Percentiles rank a stretch among this genome's conserved stretches.
Evolutionary conservation across 345 rosid genomes (phyloP).

Genomic region (Syzygium oleosum): DNA sequence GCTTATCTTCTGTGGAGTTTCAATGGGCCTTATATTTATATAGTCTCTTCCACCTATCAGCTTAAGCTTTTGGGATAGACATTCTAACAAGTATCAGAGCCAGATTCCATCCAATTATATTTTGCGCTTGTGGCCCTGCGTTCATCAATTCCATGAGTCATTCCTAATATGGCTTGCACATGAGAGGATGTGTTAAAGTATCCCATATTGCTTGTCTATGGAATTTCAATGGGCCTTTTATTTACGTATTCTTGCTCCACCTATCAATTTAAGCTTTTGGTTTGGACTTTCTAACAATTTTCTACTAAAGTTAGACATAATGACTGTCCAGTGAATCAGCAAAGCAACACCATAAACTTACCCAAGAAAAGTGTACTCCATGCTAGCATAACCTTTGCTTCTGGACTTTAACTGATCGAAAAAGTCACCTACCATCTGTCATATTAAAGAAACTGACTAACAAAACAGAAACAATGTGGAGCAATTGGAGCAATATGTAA

Average conservation of each 20-base stretch:
- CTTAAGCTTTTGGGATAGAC: not conserved
- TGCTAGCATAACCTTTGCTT: constrained; percentile 98
- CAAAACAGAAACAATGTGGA: constrained; percentile 1
- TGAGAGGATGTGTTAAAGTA: not conserved
- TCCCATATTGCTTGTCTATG: not conserved
- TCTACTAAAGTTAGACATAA: not conserved
- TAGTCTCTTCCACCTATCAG: not conserved
- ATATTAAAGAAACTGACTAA: constrained; percentile 5
- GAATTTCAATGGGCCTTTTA: not conserved
- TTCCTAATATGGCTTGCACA: not conserved
- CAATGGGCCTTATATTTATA: not conserved
- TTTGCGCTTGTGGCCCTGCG: not conserved
- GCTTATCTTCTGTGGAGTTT: not conserved
- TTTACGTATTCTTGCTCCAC: not conserved
- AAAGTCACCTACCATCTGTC: constrained; percentile 98
- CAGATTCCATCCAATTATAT: not conserved
- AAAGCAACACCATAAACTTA: constrained; percentile 16
- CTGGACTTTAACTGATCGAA: constrained; percentile 94
- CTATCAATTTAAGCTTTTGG: not conserved
- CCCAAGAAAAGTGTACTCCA: constrained; percentile 92
- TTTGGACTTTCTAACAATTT: not conserved
- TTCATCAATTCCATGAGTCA: not conserved
- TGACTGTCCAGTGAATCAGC: not conserved
- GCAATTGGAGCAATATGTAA: not conserved
- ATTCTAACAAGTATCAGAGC: not conserved